A percentile compares a stretch with the other conserved stretches of the same genome.
Evolutionary conservation across 495 filamentous ascomycete species (phyloP).

Genomic region (Aspergillus conjunctus): DNA sequence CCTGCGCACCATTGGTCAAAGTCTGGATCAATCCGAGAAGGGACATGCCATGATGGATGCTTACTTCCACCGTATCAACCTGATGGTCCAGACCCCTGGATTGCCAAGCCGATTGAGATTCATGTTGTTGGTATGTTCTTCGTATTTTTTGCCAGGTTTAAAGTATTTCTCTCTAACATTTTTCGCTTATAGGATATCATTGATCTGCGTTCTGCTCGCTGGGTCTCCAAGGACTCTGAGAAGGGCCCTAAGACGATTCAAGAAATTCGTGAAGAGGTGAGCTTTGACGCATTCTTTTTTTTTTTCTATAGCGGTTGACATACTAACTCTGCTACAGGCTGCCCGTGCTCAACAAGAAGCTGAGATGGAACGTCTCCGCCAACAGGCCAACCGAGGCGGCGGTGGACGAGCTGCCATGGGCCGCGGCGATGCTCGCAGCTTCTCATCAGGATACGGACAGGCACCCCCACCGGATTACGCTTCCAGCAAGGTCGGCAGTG

Average conservation of each 20-base stretch:
- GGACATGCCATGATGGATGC: constrained; percentile 81
- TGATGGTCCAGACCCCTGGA: constrained; percentile 72
- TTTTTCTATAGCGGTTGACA: neutral
- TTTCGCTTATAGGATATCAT: constrained; percentile 64
- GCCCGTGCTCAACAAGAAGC: constrained; percentile 65
- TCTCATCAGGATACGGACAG: constrained; percentile 66
- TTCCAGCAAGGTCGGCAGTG: constrained; percentile 80
- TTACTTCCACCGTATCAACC: constrained; percentile 88
- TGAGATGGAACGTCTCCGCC: constrained; percentile 54
- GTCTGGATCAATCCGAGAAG: constrained; percentile 79
- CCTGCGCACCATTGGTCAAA: constrained; percentile 84
- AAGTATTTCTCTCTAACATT: constrained; percentile 8
- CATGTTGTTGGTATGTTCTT: constrained; percentile 77
- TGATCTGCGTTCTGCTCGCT: constrained; percentile 74
- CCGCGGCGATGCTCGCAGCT: constrained; percentile 83
- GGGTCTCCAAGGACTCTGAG: constrained; percentile 78
- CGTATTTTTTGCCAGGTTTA: neutral
- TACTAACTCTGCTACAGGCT: constrained; percentile 54
- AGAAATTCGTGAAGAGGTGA: constrained; percentile 83
- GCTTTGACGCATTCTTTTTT: constrained; percentile 25
- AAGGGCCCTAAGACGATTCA: constrained; percentile 97
- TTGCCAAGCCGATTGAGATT: constrained; percentile 87
- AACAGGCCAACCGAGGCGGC: constrained; percentile 55
- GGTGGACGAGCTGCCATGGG: constrained; percentile 62
- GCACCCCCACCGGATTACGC: constrained; percentile 68